Evolutionary conservation across 2,329 filamentous ascomycete species (phyloP), one percentile per base, ranked within the genome.

Genomic region (Sporothrix mexicana): DNA sequence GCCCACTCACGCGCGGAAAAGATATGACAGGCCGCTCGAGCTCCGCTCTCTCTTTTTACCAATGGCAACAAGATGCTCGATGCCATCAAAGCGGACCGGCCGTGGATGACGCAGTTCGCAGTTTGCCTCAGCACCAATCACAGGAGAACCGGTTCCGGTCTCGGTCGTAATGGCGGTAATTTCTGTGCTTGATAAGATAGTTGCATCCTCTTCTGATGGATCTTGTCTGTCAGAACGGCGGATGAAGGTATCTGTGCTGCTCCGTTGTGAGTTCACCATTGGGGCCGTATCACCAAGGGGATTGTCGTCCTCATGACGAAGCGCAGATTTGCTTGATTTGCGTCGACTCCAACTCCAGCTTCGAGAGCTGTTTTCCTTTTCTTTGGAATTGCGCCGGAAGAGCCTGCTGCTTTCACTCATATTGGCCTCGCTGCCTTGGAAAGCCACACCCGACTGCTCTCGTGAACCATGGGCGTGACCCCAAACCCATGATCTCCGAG

Each of bases 31-130:
- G 36, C 30, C 30, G 30, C 67, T 69, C 20, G 67, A 36, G 5
- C 51, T 51, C n/a, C 49, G 43, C 12, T 62, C 64, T 20, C 57
- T 72, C 68, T 73, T 75, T 74, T 71, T 73, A 72, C 75, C 77
- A 55, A 77, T 77, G 71, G 68, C 74, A 36, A 68, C 74, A 41
- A 78, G 49, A 51, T 73, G 76, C 17, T 73, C 70, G 70, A 79
- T 23, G 43, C 79, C 77, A n/a, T 78, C 68, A 23, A 75, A 76
- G 51, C 77, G 75, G 43, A 77, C 73, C 8, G 79, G 79, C 57
- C 75, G 74, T 5, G 79, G 80, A 71, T 80, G 80, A 71, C 74
- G 69, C 55, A 80, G 72, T 13, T 74, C 72, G 55, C 79, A 79
- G 9, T 45, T n/a, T 17, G 59, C 36, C 20, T 51, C 47, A 15